Percentiles rank a stretch among this genome's conserved stretches.
Evolutionary conservation across 164 flowering plant species (phyloP).

Genomic region (Cinnamomum micranthum): DNA sequence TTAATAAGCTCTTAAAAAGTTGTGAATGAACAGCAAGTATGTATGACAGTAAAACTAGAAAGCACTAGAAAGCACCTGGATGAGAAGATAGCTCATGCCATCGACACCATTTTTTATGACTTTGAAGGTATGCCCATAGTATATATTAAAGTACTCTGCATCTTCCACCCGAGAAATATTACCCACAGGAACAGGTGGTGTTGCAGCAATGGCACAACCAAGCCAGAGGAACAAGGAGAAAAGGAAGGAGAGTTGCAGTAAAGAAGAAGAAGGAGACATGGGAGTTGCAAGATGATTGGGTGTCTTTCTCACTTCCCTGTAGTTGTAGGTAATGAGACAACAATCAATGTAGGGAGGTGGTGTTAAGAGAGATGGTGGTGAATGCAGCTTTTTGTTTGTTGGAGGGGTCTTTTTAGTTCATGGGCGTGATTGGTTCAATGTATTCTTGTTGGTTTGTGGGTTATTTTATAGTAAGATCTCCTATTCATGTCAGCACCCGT

Average conservation of each 20-base stretch:
- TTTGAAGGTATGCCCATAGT: slow-evolving; percentile 91
- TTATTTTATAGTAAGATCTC: background rate
- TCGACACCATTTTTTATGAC: slow-evolving; percentile 86
- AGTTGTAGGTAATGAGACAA: background rate
- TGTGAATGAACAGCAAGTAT: background rate
- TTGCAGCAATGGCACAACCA: background rate
- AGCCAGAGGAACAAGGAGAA: background rate
- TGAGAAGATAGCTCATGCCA: slow-evolving; percentile 87
- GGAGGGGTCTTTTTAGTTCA: background rate
- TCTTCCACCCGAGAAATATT: slow-evolving; percentile 66
- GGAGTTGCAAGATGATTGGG: background rate
- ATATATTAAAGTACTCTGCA: slow-evolving; percentile 64
- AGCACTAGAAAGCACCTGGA: slow-evolving; percentile 63
- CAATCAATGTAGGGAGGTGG: background rate
- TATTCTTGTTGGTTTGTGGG: background rate
- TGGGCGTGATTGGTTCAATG: slow-evolving; percentile 6
- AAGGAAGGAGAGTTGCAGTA: background rate
- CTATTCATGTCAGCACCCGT: background rate
- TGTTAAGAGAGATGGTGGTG: background rate
- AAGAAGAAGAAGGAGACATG: background rate
- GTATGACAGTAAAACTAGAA: background rate
- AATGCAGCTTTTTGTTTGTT: slow-evolving; percentile 7
- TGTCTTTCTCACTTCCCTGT: background rate
- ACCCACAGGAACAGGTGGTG: slow-evolving; percentile 34
- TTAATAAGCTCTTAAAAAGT: too few species aligned